Conservation (phyloP, 192 early-diverging fungal species). For the Coemansia sp. region DNA sequence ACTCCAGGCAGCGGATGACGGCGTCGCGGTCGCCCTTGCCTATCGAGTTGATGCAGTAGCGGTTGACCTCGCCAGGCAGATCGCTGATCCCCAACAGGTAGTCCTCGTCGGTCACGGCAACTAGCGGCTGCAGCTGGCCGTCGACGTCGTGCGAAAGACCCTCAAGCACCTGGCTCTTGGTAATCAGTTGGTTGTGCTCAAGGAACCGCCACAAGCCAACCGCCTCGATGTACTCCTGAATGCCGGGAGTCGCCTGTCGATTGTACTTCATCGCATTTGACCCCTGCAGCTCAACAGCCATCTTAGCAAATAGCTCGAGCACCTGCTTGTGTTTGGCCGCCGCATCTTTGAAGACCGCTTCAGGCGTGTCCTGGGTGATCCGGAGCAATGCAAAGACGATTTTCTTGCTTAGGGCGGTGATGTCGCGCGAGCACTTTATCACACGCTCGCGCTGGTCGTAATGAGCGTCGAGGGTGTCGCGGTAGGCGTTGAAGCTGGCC, state of each 20-base stretch:
- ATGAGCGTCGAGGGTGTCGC: constrained; percentile 41
- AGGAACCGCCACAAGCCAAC: constrained; percentile 47
- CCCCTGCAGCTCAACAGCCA: constrained; percentile 36
- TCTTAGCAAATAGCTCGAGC: constrained; percentile 23
- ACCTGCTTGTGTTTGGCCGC: constrained; percentile 29
- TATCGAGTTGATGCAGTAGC: constrained; percentile 56
- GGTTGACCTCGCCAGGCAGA: constrained; percentile 58
- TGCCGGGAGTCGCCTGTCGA: constrained; percentile 26
- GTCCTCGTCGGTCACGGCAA: constrained; percentile 38
- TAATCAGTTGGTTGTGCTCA: constrained; percentile 23
- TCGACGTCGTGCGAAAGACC: constrained; percentile 2
- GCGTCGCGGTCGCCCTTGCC: constrained; percentile 46
- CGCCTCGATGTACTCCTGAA: constrained; percentile 54
- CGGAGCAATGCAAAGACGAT: constrained; percentile 51
- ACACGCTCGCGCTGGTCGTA: constrained; percentile 54
- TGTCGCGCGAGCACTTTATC: constrained; percentile 52
- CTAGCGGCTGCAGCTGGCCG: constrained; percentile 2
- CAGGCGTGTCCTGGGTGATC: constrained; percentile 29
- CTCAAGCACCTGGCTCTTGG: constrained; percentile 31
- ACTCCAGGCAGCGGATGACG: constrained; percentile 34
- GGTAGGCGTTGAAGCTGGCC: constrained; percentile 15
- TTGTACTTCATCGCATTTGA: constrained; percentile 44
- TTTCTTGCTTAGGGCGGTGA: constrained; percentile 52
- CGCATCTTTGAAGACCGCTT: constrained; percentile 34
- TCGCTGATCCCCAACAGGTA: constrained; percentile 58